Base-by-base conservation (phyloP, 345 rosid genomes). In the Gossypium australe region DNA sequence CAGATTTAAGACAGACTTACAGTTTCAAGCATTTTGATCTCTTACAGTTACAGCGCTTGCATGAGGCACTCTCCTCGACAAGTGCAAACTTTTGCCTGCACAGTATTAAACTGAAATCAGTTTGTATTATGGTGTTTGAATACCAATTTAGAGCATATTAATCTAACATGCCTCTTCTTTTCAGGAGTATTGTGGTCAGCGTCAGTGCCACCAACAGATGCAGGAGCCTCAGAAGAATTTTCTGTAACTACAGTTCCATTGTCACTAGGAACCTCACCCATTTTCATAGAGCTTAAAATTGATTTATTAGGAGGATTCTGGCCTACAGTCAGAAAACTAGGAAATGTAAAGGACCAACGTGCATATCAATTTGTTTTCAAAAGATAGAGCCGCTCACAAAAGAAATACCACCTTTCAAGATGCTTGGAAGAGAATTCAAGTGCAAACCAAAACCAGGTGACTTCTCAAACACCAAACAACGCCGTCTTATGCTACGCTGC, bases 1-100 rank as follows among this genome's bases (percentile, higher is more conserved):
- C 27, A n/a, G 67, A 62, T 59, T 18, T 71, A 51, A 69, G 61
- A 56, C 1, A 16, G 69, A 89, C 98, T 89, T 85, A 93, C 98
- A 94, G 92, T 81, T 94, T 95, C 93, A 95, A 83, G 86, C 99
- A 95, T 84, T 89, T 90, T 16, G 98, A 92, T 75, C 87, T 92
- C 83, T 84, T 90, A 76, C 99, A 95, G 71, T 84, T 91, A 68
- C 98, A 95, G 64, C 96, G 93, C 84, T 91, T 95, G 86, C 99
- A 93, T 48, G 84, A 73, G 34, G 76, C 79, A 73, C 60, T 67
- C 82, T 90, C 92, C 34, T 71, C 83, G 7, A 27, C 47, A 72
- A 52, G 59, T 51, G 82, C 86, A 29, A 78, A 14, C 78, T 84
- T 79, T 74, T 7, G 75, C 84, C 91, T 87, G 85, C 77, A 78